Evolutionary conservation across 140 eudicot species (phyloP).

Genomic region (Ambrosia hybrid): DNA sequence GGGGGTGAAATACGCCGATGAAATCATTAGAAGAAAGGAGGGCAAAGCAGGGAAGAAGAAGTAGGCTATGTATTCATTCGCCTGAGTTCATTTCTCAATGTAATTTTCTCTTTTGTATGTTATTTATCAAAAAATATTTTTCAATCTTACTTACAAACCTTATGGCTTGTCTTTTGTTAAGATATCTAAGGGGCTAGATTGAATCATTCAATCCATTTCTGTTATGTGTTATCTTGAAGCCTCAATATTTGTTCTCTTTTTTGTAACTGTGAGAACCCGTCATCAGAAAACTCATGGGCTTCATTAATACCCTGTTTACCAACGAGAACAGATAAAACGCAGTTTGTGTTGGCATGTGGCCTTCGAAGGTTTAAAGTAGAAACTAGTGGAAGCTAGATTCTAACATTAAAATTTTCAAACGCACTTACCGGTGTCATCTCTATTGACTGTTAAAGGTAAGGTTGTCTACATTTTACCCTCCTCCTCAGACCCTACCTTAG

Average conservation of each 20-base stretch:
- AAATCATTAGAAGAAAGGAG: conserved; percentile 81
- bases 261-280: neutral
- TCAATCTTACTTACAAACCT: conserved; percentile 26
- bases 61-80: conserved; percentile 28
- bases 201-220: conserved; percentile 11
- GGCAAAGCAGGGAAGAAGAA: conserved; percentile 98
- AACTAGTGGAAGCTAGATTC: no score
- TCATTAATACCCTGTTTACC: neutral
- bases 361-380: no score
- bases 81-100: conserved; percentile 23
- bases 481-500: no score
- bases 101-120: conserved; percentile 28
- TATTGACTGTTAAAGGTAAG: no score
- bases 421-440: no score
- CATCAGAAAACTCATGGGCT: neutral
- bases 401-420: no score
- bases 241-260: no score
- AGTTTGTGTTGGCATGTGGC: neutral
- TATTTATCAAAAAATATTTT: neutral
- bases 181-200: conserved; percentile 11
- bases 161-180: conserved; percentile 23
- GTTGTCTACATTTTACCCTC: no score
- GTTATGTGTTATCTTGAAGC: no score
- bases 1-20: conserved; percentile 93
- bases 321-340: neutral